Conservation (phyloP, 2,329 filamentous ascomycete genomes). For the Remersonia thermophila region DNA sequence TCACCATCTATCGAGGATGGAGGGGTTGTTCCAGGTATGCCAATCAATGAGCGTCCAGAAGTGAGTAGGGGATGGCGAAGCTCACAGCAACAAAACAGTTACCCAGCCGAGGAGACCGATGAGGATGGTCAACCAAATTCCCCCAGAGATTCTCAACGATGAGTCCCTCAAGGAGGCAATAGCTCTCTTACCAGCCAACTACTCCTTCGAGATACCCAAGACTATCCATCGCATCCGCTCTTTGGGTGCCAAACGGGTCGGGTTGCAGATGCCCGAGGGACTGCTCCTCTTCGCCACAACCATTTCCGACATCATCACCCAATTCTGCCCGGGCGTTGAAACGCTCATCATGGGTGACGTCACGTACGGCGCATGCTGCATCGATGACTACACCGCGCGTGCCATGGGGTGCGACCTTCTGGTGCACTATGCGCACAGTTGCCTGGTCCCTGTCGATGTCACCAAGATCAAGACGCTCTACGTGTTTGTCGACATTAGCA, state of each 20-base stretch:
- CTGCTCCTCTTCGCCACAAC: constrained; percentile 92
- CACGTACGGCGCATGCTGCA: constrained; percentile 96
- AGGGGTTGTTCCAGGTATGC: constrained; percentile 55
- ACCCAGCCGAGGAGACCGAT: constrained; percentile 59
- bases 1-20: constrained; percentile 40
- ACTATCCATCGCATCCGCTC: constrained; percentile 89
- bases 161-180: constrained; percentile 79
- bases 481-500: constrained; percentile 95
- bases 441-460: constrained; percentile 88
- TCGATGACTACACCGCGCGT: constrained; percentile 93
- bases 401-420: constrained; percentile 89
- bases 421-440: constrained; percentile 95
- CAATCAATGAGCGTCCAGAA: neutral
- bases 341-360: constrained; percentile 99
- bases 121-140: constrained; percentile 82
- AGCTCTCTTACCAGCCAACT: constrained; percentile 79
- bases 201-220: constrained; percentile 97
- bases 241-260: constrained; percentile 66
- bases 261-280: constrained; percentile 94
- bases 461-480: constrained; percentile 96
- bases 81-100: constrained; percentile 37
- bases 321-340: constrained; percentile 84
- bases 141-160: constrained; percentile 74
- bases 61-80: neutral
- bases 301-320: constrained; percentile 87